Base-by-base conservation (phyloP, 2,329 filamentous ascomycete species). In the Hypoxylon sp. region DNA sequence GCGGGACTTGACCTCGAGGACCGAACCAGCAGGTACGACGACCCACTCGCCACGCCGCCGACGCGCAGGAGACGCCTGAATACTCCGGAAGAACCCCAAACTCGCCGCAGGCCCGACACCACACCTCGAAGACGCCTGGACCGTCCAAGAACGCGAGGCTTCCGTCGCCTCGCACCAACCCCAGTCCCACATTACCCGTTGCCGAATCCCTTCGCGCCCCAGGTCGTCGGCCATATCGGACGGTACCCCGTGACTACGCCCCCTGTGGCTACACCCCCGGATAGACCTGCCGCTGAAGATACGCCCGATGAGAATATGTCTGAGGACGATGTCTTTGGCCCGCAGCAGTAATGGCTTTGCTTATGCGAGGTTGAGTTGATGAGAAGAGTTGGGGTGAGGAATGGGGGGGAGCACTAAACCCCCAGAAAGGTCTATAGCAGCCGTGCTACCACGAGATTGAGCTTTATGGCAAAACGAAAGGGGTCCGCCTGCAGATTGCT, bases 281-380 rank as follows among this genome's bases (percentile, higher is more conserved):
- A 1, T 32, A 21, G 3, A n/a, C 11, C 28, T 30, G 3, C 19
- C 10, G 30, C 9, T 48, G 14, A 30, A 2, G 38, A 23, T 7
- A 4, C 14, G 6, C 2, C 19, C n/a, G 25, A 23, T 21, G 28
- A 5, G 10, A 19, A 21, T 32, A 43, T 45, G 9, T 32, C n/a
- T 5, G 36, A 32, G 1, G 52, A 55, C 30, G 38, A 55, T 7
- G 36, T 45, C 14, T 55, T 55, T 45, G n/a, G 3, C 36, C 17
- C 23, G 10, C 4, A 11, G 13, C 7, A 45, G 0, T 32, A 17
- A 32, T 32, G 9, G 34, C 14, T 45, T 45, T 19, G 23, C 23
- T 23, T 41, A 19, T 11, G 25, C 34, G 30, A 38, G 3, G 23
- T 13, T 30, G 11, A 19, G n/a, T 28, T 19, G 52, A 17, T 38